Evolutionary conservation across 2,329 filamentous ascomycete species (phyloP).

Genomic region (Neophaeococcomyces mojaviensis): DNA sequence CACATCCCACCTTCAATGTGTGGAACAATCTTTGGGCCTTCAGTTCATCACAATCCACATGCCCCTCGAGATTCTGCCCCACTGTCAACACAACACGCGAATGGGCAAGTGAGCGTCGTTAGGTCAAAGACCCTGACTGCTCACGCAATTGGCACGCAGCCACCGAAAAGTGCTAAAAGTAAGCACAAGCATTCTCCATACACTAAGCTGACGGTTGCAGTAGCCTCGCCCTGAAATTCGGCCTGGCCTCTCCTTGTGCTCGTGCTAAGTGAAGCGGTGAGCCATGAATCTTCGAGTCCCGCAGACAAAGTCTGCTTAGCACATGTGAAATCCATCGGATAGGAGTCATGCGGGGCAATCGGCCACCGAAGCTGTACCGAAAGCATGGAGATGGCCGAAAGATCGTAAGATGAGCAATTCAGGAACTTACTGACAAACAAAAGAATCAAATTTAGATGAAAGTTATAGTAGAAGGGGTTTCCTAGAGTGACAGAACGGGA

Average conservation of each 20-base stretch:
- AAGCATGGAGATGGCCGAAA: background rate
- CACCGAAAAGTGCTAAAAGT: background rate
- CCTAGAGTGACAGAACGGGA: too few relatives aligned
- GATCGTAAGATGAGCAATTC: background rate
- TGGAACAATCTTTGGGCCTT: background rate
- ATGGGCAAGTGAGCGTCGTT: conserved; percentile 4
- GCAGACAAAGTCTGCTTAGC: background rate
- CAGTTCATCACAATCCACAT: conserved; percentile 5
- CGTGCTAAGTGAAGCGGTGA: conserved; percentile 7
- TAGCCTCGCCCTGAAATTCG: conserved; percentile 1
- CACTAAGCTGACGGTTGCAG: conserved; percentile 6
- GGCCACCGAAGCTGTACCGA: background rate
- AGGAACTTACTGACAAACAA: background rate
- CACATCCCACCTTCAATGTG: conserved; percentile 5
- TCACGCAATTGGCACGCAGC: conserved; percentile 3
- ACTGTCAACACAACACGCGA: conserved; percentile 10
- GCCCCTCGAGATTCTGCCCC: conserved; percentile 5
- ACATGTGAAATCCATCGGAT: background rate
- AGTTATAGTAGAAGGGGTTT: too few relatives aligned
- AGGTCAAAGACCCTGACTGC: background rate
- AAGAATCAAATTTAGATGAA: too few relatives aligned
- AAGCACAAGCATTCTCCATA: background rate
- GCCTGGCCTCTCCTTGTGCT: background rate
- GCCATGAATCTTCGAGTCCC: background rate
- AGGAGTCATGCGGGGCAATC: background rate